Evolutionary conservation across 2,329 filamentous ascomycete genomes (phyloP).

Genomic region (Fusarium metavorans): DNA sequence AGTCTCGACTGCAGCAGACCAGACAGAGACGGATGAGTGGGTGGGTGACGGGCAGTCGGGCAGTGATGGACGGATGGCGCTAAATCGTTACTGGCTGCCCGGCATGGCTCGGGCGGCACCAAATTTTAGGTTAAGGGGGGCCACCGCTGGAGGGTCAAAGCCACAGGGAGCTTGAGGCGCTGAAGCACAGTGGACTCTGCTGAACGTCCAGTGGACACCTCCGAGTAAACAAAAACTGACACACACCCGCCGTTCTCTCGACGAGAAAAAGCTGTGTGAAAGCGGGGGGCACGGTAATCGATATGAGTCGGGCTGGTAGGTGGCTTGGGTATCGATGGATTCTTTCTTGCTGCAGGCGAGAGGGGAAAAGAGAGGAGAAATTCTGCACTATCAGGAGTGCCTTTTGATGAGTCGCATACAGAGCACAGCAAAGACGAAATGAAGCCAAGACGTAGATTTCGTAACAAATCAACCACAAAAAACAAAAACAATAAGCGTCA

Average conservation of each 20-base stretch:
- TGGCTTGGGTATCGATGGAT: slow-evolving; percentile 18
- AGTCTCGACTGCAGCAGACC: slow-evolving; percentile 19
- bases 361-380: slow-evolving; percentile 9
- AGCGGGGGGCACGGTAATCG: slow-evolving; percentile 19
- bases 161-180: slow-evolving; percentile 19
- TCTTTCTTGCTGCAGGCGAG: slow-evolving; percentile 12
- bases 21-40: slow-evolving; percentile 18
- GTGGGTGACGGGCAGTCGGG: neutral
- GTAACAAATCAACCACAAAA: slow-evolving; percentile 1
- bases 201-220: neutral
- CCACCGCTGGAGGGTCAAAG: neutral
- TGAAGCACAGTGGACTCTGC: slow-evolving; percentile 25
- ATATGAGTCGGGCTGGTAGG: slow-evolving; percentile 15
- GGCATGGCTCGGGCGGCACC: slow-evolving; percentile 27
- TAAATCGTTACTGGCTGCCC: slow-evolving; percentile 37
- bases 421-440: neutral
- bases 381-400: neutral
- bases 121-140: slow-evolving; percentile 35
- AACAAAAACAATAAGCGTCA: slow-evolving; percentile 13
- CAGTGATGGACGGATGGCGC: slow-evolving; percentile 11
- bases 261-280: slow-evolving; percentile 8
- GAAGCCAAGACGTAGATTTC: neutral
- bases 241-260: neutral
- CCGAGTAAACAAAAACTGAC: slow-evolving; percentile 32
- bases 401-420: neutral